phyloP scores from a whole-genome alignment of 805 yeast species.

The Candida odintsovae region DNA sequence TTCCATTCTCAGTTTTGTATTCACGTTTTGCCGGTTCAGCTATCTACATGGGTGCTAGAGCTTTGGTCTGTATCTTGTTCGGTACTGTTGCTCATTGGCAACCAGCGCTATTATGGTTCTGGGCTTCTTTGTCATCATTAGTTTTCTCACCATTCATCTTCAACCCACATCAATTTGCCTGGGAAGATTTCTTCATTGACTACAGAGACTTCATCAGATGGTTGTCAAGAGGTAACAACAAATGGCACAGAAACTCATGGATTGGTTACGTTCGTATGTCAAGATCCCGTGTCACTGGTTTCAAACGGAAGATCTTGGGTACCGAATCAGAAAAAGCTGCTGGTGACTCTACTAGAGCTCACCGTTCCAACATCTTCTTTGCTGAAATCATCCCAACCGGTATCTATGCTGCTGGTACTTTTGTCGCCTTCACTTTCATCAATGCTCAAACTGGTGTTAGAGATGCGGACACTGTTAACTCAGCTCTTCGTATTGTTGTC shows the following conservation, averaged over 20 bases:
- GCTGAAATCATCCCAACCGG: constrained; percentile 70
- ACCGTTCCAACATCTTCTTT: constrained; percentile 63
- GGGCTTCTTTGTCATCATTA: constrained; percentile 87
- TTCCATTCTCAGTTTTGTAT: constrained; percentile 67
- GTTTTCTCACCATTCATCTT: constrained; percentile 89
- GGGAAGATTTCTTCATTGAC: constrained; percentile 94
- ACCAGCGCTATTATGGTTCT: constrained; percentile 92
- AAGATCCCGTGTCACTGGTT: constrained; percentile 82
- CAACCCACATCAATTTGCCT: constrained; percentile 97
- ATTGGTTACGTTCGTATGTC: constrained; percentile 77
- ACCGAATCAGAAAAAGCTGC: constrained; percentile 78
- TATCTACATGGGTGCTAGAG: constrained; percentile 79
- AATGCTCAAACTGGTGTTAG: constrained; percentile 84
- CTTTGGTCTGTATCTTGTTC: constrained; percentile 62
- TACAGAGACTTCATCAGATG: constrained; percentile 90
- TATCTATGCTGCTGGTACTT: constrained; percentile 73
- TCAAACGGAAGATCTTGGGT: constrained; percentile 67
- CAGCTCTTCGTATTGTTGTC: constrained; percentile 64
- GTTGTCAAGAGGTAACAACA: constrained; percentile 86
- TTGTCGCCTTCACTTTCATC: constrained; percentile 72
- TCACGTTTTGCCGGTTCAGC: constrained; percentile 79
- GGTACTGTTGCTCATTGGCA: constrained; percentile 84
- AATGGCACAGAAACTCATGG: constrained; percentile 88
- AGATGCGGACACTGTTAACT: constrained; percentile 50
- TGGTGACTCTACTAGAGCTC: constrained; percentile 81